phyloP scores from a whole-genome alignment of 768 basidiomycete species.

The Cyclocybe cylindracea region DNA sequence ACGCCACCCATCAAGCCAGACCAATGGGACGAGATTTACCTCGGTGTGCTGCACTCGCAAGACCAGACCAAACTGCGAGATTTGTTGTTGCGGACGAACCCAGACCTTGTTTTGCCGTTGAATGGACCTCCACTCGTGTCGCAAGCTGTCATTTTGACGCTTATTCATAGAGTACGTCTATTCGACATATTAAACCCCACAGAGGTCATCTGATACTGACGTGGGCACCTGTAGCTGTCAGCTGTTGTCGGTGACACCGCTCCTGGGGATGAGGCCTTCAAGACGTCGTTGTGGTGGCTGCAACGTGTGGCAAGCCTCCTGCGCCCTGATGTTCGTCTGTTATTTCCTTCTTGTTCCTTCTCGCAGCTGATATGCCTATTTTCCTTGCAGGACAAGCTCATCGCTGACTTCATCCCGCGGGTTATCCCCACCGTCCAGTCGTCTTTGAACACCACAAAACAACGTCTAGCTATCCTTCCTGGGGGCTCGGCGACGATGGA shows the following conservation, averaged over 20 bases:
- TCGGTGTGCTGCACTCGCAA: constrained; percentile 74
- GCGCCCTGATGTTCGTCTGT: constrained; percentile 62
- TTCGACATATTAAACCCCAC: not conserved
- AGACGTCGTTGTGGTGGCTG: constrained; percentile 84
- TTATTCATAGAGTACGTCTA: constrained; percentile 74
- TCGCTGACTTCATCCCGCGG: constrained; percentile 78
- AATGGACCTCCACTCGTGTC: constrained; percentile 71
- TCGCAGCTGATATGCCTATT: not conserved
- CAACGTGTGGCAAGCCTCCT: constrained; percentile 72
- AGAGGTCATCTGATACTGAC: constrained; percentile 3
- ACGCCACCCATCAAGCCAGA: constrained; percentile 61
- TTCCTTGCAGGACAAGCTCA: constrained; percentile 65
- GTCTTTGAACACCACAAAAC: constrained; percentile 76
- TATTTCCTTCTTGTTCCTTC: not conserved
- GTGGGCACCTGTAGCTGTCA: constrained; percentile 52
- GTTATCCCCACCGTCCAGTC: constrained; percentile 80
- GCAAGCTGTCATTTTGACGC: constrained; percentile 81
- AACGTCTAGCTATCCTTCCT: constrained; percentile 76
- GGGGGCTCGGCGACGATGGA: constrained; percentile 69
- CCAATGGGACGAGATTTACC: constrained; percentile 85
- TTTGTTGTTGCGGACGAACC: constrained; percentile 70
- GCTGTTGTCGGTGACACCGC: constrained; percentile 73
- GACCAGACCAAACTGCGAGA: constrained; percentile 75
- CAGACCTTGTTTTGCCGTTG: constrained; percentile 79
- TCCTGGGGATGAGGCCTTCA: constrained; percentile 79